Conservation (phyloP, 1,284 basidiomycete species). For the Apiotrichum akiyoshidainum region DNA sequence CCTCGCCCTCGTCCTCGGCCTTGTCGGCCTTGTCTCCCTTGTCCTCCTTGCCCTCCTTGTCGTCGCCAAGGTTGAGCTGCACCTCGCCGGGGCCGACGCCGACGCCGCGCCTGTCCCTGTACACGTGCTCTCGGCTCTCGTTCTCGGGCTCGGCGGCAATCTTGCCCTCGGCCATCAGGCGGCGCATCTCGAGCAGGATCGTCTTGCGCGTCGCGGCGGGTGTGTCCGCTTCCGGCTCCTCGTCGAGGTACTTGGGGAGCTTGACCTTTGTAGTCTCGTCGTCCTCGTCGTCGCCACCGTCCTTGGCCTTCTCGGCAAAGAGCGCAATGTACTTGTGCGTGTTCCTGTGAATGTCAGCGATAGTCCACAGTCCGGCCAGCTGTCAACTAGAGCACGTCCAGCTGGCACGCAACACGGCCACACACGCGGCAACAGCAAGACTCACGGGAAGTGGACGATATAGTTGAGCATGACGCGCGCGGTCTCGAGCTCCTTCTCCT, state of each 20-base stretch:
- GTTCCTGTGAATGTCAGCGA: conserved; percentile 58
- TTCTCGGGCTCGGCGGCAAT: conserved; percentile 63
- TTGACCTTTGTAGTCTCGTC: conserved; percentile 20
- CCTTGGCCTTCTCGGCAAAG: conserved; percentile 50
- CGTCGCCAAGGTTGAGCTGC: conserved; percentile 24
- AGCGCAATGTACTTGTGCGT: conserved; percentile 78
- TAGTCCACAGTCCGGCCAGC: not conserved
- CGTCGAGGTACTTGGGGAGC: conserved; percentile 54
- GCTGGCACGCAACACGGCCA: no score
- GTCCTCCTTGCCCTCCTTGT: conserved; percentile 3
- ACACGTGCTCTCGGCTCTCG: conserved; percentile 14
- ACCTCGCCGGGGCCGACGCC: conserved; percentile 4
- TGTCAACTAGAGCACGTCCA: not conserved
- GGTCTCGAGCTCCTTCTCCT: conserved; percentile 58
- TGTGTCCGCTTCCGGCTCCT: conserved; percentile 32
- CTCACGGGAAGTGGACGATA: conserved; percentile 61
- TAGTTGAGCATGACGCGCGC: conserved; percentile 77
- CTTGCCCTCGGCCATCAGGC: conserved; percentile 63
- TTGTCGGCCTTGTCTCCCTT: not conserved
- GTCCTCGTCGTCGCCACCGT: conserved; percentile 18
- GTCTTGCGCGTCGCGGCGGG: conserved; percentile 61
- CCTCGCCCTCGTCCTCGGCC: conserved; percentile 47
- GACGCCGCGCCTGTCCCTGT: conserved; percentile 4
- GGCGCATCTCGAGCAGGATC: conserved; percentile 61
- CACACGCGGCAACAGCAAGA: conserved; percentile 12